Evolutionary conservation across 2,329 filamentous ascomycete genomes (phyloP), one percentile per base, ranked within the genome.

Genomic region (Microsporum canis): DNA sequence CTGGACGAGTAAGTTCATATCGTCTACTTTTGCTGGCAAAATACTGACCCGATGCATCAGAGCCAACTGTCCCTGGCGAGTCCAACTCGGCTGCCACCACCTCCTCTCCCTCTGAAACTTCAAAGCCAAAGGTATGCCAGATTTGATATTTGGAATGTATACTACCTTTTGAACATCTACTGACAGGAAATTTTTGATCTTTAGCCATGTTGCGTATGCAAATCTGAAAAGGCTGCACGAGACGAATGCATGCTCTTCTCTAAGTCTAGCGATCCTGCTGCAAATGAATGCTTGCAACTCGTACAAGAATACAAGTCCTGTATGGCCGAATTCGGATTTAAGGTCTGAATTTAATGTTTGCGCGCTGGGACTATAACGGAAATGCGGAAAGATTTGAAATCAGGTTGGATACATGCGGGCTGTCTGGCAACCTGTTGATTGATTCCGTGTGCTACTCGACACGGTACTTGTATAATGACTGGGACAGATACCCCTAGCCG

Each of bases 171-270:
- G 14, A 34, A 7, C 0, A 10, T n/a, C 6, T 29, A 5, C 49
- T 53, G 23, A 53, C 29, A 33, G 45, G 17, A 23, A 23, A 31
- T 27, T 3, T 8, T 17, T 57, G 33, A 12, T 27, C 1, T 45
- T 38, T 60, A 96, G 90, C 92, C 92, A 49, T 97, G 94, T 83
- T 97, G 94, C 73, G 94, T 97, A 34, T 99, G 94, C 84, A 96
- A 91, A 73, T 85, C 94, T 51, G 91, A 99, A 76, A 99, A 99
- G 76, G 81, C 89, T 43, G 83, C 83, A 68, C 89, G 94, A 65
- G 94, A 99, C 78, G 91, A 99, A 77, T 99, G 94, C 81, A 97
- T 99, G 92, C 88, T 99, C 61, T 96, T 97, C 79, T 95, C 90
- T 61, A 91, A 84, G 65, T 82, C 88, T 63, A 82, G 86, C 70